These are phyloP conservation scores for Hysterium pulicare DNA, from an alignment of 2,329 filamentous ascomycete species.

Conservation along the genomic window DNA sequence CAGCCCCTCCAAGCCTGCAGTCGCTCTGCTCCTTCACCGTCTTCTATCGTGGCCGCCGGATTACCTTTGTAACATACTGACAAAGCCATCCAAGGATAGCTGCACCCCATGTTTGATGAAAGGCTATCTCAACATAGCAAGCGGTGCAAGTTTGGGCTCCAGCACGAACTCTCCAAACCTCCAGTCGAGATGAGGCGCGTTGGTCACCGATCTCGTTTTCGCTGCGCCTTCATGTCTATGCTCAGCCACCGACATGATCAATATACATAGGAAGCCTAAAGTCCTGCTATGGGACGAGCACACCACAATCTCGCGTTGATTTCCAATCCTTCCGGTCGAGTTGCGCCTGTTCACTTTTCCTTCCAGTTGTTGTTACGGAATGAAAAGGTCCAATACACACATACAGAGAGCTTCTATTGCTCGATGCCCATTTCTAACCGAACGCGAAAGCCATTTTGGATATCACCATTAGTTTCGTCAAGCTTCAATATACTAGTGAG, in stretches of 20 bases:
- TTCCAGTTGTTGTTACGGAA: no score
- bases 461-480: no score
- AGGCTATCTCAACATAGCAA: not conserved
- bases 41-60: not conserved
- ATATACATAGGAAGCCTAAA: slow-evolving; percentile 1
- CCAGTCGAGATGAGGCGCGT: not conserved
- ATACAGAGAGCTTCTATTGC: no score
- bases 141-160: not conserved
- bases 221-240: not conserved
- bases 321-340: no score
- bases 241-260: not conserved
- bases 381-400: no score
- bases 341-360: no score
- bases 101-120: not conserved
- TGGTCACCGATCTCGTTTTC: not conserved
- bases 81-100: not conserved
- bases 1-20: no score
- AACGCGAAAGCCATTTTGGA: no score
- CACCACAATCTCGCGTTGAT: not conserved
- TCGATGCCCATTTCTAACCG: no score
- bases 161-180: not conserved
- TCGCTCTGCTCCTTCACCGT: not conserved
- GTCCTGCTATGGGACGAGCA: not conserved
- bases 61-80: slow-evolving; percentile 1
- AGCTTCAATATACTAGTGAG: no score